Evolutionary conservation across 1,139 yeast genomes (phyloP), one percentile per base, ranked within the genome.

Genomic region (Suhomyces wounanorum): DNA sequence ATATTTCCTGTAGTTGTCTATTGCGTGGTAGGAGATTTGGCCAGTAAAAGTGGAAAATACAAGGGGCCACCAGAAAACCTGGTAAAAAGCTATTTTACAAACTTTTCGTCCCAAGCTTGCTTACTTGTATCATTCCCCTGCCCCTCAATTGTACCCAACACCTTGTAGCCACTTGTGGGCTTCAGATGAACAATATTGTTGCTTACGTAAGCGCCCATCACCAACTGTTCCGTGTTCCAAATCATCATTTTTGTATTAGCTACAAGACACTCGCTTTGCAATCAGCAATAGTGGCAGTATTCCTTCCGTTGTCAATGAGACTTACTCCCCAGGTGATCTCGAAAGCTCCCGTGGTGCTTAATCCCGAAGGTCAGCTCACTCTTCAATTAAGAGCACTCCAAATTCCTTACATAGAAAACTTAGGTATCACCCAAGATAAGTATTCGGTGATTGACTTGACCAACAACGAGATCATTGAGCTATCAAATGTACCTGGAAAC

Each of bases 361-460:
- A 69, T 53, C 78, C 81, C 6, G 73, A 67, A 47, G 70, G 71
- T 8, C 63, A 69, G 51, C 60, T 67, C 39, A 71, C 77, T 1
- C 61, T 77, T 18, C 71, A 64, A 53, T 66, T 77, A 46, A 67
- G 81, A 37, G 62, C 64, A 52, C 60, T 66, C 21, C 67, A 66
- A 36, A 62, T 75, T 6, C 69, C 74, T 1, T 65, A 59, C 48
- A 60, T 77, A 30, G 80, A 75, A 50, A 73, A 73, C 53, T 59
- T 73, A 16, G 68, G 67, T 16, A 62, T 62, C 25, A 68, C 76
- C 11, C 63, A 65, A 38, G 68, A 72, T 55, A 61, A 60, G 49
- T 73, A 75, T 57, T 82, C 80, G 50, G 80, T 82, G 18, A 70
- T 89, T 8, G 96, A 89, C 64, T 66, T 89, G 40, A 78, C 89